These are phyloP conservation scores for Xylaria nigripes DNA, from an alignment of 495 filamentous ascomycete genomes.

Conservation along the genomic window DNA sequence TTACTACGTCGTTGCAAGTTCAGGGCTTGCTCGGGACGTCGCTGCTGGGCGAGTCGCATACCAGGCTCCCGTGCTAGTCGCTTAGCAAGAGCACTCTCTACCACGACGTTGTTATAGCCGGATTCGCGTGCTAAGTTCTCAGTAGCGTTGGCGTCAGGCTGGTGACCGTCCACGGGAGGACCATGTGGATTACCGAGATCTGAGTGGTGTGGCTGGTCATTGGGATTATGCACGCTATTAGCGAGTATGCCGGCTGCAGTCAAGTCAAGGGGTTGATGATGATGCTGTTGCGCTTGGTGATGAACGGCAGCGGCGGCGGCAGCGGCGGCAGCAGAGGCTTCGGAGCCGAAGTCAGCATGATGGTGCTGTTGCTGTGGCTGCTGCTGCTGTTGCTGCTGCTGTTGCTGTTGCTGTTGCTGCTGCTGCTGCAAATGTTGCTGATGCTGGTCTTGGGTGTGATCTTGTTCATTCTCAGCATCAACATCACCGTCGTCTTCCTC, in stretches of 20 bases:
- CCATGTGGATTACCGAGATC: slow-evolving; percentile 17
- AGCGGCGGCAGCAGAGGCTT: slow-evolving; percentile 30
- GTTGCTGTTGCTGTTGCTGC: slow-evolving; percentile 4
- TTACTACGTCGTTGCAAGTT: slow-evolving; percentile 41
- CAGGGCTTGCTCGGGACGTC: slow-evolving; percentile 36
- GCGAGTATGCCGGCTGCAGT: slow-evolving; percentile 25
- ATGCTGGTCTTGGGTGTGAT: slow-evolving; percentile 3
- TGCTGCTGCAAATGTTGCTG: slow-evolving; percentile 2
- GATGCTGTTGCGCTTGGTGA: slow-evolving; percentile 21
- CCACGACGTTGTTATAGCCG: slow-evolving; percentile 32
- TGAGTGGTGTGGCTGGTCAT: slow-evolving; percentile 9
- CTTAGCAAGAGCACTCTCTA: slow-evolving; percentile 43
- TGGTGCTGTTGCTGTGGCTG: slow-evolving; percentile 9
- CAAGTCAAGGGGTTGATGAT: slow-evolving; percentile 23
- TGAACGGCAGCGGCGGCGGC: slow-evolving; percentile 28
- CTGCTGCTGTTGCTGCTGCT: not conserved
- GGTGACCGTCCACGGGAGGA: slow-evolving; percentile 15
- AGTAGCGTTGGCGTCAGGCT: slow-evolving; percentile 27
- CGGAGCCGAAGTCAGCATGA: slow-evolving; percentile 21
- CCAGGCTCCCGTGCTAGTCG: slow-evolving; percentile 36
- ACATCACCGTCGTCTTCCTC: slow-evolving; percentile 7
- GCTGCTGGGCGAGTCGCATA: slow-evolving; percentile 37
- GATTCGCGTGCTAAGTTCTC: slow-evolving; percentile 35
- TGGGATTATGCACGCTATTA: slow-evolving; percentile 19
- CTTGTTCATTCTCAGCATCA: slow-evolving; percentile 13